Base-by-base conservation (phyloP, 768 basidiomycete genomes). In the Flagelloscypha sp. region DNA sequence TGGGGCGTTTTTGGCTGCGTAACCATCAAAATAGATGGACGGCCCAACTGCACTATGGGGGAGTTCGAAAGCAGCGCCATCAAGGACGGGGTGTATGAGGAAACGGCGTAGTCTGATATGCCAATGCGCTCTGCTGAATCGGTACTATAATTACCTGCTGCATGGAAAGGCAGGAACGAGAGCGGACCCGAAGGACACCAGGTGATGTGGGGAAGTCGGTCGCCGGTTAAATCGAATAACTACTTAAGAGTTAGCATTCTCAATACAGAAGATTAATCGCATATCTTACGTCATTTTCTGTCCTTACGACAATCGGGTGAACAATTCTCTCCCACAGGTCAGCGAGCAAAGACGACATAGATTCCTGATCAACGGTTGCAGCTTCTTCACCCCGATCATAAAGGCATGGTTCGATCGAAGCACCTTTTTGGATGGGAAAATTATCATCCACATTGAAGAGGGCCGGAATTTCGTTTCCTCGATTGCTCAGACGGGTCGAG, bases 101-200 rank as follows among this genome's bases (percentile, higher is more conserved):
- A 49, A 6, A 48, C 33, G 29, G 23, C 38, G 30, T 33, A 46
- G 27, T 50, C 44, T 9, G 37, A 34, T 7, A 44, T 5, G 23
- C 35, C 35, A 11, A 16, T 13, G 1, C 16, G 17, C n/a, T n/a
- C n/a, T n/a, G n/a, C n/a, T 6, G 6, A 7, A 5, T 35, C 31
- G 15, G 17, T 18, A 35, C 30, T 29, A 23, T 50, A 58, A 8
- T 48, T 45, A 5, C 46, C 46, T 30, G 54, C 65, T 2, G 61
- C 61, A 9, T 66, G 65, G 12, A 66, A 44, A 4, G 63, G 64
- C 17, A 65, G 37, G 19, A 58, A 54, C n/a, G 50, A 27, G 31
- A 65, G 52, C 7, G 34, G 33, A 16, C 51, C 50, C 19, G 54
- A 51, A 12, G 50, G 43, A 29, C 50, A 57, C 57, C 56, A 58